Evolutionary conservation across 192 early-diverging fungal species (phyloP), one percentile per base, ranked within the genome.

Genomic region (Coemansia pectinata): DNA sequence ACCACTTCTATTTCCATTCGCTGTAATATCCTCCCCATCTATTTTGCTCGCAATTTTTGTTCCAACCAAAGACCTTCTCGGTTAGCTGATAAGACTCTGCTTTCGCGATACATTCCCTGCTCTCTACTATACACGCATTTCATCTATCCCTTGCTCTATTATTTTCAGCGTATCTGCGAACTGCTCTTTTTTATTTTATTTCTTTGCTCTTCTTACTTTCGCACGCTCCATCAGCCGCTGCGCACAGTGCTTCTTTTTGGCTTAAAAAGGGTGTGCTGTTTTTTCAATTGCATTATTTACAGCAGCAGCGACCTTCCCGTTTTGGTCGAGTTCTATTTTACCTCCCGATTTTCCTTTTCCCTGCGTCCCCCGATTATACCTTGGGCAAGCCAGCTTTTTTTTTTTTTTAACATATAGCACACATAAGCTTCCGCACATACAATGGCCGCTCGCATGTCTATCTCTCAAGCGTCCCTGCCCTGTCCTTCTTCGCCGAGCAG

Each of bases 391-490:
- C 36, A 21, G 31, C 27, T 27, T 27, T 27, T 27, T 27, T 27
- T 27, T 38, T 48, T 34, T 23, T 15, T 57, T 25, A 23, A 50
- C 40, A 65, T 21, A 52, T 19, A 48, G 5, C 66, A 36, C 63
- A 23, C 63, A 34, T 65, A 65, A 23, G 27, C 63, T 58, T 60
- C 39, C 48, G 34, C 40, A 68, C 40, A 62, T 57, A 69, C 68
- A 66, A 73, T 73, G 64, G 65, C 66, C 27, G 73, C 68, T 50
- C 77, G 66, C 55, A 42, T 72, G 25, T 66, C 71, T 50, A 58
- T 70, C 62, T 40, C 77, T 23, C 71, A 68, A 61, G 52, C 42
- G 12, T 23, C 71, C 45, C 63, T 79, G 44, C 45, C 58, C 42
- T 60, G 40, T 27, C 52, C 57, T 38, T 70, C 67, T n/a, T 60